These are phyloP conservation scores for Penicillium egyptiacum DNA, from an alignment of 495 filamentous ascomycete species.

Conservation along the genomic window DNA sequence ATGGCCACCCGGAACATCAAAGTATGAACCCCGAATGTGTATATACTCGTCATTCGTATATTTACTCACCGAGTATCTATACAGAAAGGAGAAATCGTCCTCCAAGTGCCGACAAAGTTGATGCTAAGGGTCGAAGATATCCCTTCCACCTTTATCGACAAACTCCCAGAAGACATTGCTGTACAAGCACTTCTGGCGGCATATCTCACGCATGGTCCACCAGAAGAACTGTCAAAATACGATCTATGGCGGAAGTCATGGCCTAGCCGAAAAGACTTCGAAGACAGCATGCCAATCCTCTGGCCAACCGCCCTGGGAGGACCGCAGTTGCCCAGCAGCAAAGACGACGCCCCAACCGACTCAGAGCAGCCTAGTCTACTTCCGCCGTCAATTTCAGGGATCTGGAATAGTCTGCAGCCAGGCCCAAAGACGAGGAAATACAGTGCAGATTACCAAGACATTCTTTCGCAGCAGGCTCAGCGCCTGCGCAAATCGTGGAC, in stretches of 20 bases:
- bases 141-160: slow-evolving; percentile 43
- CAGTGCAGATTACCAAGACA: slow-evolving; percentile 42
- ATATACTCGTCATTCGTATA: not conserved
- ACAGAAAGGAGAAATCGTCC: slow-evolving; percentile 53
- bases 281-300: slow-evolving; percentile 63
- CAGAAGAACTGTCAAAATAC: slow-evolving; percentile 34
- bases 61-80: not conserved
- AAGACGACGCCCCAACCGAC: not conserved
- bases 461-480: slow-evolving; percentile 60
- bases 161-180: slow-evolving; percentile 52
- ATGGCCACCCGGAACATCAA: slow-evolving; percentile 63
- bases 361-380: slow-evolving; percentile 22
- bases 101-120: slow-evolving; percentile 61
- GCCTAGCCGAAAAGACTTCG: slow-evolving; percentile 60
- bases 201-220: slow-evolving; percentile 55
- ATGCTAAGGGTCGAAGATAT: slow-evolving; percentile 63
- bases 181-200: slow-evolving; percentile 73
- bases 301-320: slow-evolving; percentile 53
- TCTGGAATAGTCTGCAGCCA: slow-evolving; percentile 35
- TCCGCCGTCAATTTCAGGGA: slow-evolving; percentile 44
- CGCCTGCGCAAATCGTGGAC: slow-evolving; percentile 66
- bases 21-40: slow-evolving; percentile 38
- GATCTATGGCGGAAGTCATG: slow-evolving; percentile 67
- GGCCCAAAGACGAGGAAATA: slow-evolving; percentile 26
- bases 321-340: slow-evolving; percentile 23